Percentiles rank a stretch among this genome's conserved stretches.
Conservation (phyloP, 2,329 filamentous ascomycete species). For the Pestalotiopsis sp. region DNA sequence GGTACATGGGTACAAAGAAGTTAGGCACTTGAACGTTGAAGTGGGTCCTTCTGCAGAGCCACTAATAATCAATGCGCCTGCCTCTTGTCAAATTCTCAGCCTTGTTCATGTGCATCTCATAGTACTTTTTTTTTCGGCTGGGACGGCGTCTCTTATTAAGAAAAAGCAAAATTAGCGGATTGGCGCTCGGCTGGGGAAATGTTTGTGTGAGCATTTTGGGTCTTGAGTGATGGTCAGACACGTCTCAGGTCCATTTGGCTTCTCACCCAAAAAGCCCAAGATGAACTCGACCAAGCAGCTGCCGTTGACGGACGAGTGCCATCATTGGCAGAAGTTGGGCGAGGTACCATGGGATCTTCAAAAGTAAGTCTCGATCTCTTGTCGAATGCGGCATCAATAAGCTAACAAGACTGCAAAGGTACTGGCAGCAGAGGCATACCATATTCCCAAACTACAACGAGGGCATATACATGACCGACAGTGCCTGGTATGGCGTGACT, state of each 20-base stretch:
- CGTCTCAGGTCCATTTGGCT: slow-evolving; percentile 8
- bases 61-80: not conserved
- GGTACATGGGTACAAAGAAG: not conserved
- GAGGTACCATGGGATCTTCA: slow-evolving; percentile 83
- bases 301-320: slow-evolving; percentile 63
- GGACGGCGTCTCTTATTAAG: not conserved
- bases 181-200: not conserved
- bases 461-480: slow-evolving; percentile 87
- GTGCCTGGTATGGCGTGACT: slow-evolving; percentile 96
- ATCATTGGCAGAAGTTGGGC: slow-evolving; percentile 71
- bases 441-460: slow-evolving; percentile 89
- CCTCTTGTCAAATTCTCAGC: not conserved
- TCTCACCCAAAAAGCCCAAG: slow-evolving; percentile 17
- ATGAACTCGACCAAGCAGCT: slow-evolving; percentile 48
- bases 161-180: not conserved
- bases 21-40: not conserved
- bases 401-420: slow-evolving; percentile 54
- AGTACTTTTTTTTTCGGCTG: too few species aligned
- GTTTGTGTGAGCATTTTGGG: not conserved
- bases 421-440: slow-evolving; percentile 85
- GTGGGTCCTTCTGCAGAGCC: not conserved
- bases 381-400: not conserved
- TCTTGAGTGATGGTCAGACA: slow-evolving; percentile 8
- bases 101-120: not conserved
- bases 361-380: slow-evolving; percentile 60